Conservation (phyloP, 176 grass and related monocot genomes). For the Puya raimondii region DNA sequence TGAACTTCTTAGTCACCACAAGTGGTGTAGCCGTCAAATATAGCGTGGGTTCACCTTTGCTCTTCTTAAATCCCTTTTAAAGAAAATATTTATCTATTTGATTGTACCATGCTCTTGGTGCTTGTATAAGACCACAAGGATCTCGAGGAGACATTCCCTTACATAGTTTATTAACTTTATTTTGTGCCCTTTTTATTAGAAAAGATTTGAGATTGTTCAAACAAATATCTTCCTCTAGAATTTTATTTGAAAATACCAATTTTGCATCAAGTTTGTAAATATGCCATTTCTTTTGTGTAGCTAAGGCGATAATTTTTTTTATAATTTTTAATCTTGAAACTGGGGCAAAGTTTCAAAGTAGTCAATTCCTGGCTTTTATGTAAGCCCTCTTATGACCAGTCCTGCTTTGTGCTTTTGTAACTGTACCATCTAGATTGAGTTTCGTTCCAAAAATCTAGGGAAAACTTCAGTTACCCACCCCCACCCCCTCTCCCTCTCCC, state of each 20-base stretch:
- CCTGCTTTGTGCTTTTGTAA: conserved; percentile 8
- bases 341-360: conserved; percentile 16
- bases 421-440: neutral
- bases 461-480: no score
- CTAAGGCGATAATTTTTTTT: neutral
- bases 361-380: conserved; percentile 14
- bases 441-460: neutral
- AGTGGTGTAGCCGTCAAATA: neutral
- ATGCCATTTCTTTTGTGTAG: neutral
- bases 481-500: no score
- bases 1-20: no score
- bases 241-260: neutral
- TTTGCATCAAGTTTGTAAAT: neutral
- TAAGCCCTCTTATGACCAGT: conserved; percentile 5
- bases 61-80: conserved; percentile 12
- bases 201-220: neutral
- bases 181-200: neutral
- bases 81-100: conserved; percentile 17
- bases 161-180: neutral
- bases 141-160: no score
- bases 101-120: conserved; percentile 4
- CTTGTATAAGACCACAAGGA: conserved; percentile 1
- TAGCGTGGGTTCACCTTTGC: conserved; percentile 19
- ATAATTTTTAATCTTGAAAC: conserved; percentile 1
- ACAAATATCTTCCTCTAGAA: neutral